Evolutionary conservation across 1,139 yeast species (phyloP).

Genomic region (Saccharomyces hybrid): DNA sequence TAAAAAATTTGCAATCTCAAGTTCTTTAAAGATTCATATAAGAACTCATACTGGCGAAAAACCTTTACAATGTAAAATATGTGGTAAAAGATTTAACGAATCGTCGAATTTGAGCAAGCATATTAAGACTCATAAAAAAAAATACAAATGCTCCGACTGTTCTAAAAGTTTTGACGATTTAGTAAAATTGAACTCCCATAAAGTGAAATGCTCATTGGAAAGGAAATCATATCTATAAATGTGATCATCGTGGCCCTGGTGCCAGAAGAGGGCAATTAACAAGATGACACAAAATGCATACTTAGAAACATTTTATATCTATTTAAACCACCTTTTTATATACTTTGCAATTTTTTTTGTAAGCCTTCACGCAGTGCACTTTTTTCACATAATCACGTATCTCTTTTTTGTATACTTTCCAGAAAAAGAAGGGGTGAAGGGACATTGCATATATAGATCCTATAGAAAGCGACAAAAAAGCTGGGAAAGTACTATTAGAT

Average conservation of each 20-base stretch:
- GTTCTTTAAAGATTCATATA: conserved; percentile 55
- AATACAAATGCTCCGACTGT: conserved; percentile 46
- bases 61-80: conserved; percentile 76
- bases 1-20: conserved; percentile 52
- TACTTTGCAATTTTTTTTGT: background rate
- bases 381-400: background rate
- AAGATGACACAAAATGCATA: background rate
- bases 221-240: background rate
- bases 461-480: background rate
- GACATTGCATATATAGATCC: background rate
- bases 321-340: background rate
- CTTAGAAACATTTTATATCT: background rate
- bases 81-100: conserved; percentile 82
- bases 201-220: conserved; percentile 7
- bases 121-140: conserved; percentile 57
- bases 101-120: conserved; percentile 85
- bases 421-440: background rate
- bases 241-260: background rate
- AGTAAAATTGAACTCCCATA: conserved; percentile 13
- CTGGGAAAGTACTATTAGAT: background rate
- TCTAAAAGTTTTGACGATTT: conserved; percentile 41
- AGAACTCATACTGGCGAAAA: conserved; percentile 90
- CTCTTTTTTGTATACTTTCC: background rate
- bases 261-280: background rate
- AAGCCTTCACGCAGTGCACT: background rate